These are phyloP conservation scores for Teunomyces cretensis DNA, from an alignment of 805 yeast genomes.

Conservation along the genomic window DNA sequence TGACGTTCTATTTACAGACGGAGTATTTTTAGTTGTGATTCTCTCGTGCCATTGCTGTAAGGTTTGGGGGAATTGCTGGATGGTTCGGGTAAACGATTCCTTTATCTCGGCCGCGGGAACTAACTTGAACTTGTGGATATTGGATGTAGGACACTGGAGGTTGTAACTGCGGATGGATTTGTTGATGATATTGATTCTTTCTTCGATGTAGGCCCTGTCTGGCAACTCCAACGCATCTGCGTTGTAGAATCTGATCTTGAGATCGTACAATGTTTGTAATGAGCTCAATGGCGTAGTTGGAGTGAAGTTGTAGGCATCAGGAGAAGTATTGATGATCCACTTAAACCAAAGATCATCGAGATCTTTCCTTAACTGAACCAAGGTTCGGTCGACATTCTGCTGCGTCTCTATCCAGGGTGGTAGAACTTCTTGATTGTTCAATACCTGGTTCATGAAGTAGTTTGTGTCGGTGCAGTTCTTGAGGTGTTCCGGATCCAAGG, in stretches of 20 bases:
- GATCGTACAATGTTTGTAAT: slow-evolving; percentile 1
- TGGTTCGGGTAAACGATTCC: slow-evolving; percentile 16
- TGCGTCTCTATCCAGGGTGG: slow-evolving; percentile 94
- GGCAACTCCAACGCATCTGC: neutral
- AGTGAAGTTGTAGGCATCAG: slow-evolving; percentile 1
- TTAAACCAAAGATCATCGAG: slow-evolving; percentile 30
- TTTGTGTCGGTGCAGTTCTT: slow-evolving; percentile 61
- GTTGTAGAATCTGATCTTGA: neutral
- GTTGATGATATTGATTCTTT: slow-evolving; percentile 23
- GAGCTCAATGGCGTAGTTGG: neutral
- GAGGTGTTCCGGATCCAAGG: slow-evolving; percentile 53
- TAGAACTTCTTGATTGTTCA: slow-evolving; percentile 70
- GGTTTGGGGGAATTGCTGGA: slow-evolving; percentile 12
- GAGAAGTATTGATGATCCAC: slow-evolving; percentile 12
- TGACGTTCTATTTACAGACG: neutral
- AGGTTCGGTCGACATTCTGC: slow-evolving; percentile 49
- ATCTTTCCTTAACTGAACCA: slow-evolving; percentile 46
- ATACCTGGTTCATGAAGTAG: slow-evolving; percentile 74
- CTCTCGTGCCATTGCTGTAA: slow-evolving; percentile 17
- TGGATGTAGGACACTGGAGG: slow-evolving; percentile 37
- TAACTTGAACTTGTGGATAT: slow-evolving; percentile 39
- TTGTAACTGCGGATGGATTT: slow-evolving; percentile 32
- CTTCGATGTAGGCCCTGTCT: slow-evolving; percentile 19
- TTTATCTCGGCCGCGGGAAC: slow-evolving; percentile 25
- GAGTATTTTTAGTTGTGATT: slow-evolving; percentile 1